Conservation (phyloP, 352 stramenopile species). For the Phytophthora pinifolia region DNA sequence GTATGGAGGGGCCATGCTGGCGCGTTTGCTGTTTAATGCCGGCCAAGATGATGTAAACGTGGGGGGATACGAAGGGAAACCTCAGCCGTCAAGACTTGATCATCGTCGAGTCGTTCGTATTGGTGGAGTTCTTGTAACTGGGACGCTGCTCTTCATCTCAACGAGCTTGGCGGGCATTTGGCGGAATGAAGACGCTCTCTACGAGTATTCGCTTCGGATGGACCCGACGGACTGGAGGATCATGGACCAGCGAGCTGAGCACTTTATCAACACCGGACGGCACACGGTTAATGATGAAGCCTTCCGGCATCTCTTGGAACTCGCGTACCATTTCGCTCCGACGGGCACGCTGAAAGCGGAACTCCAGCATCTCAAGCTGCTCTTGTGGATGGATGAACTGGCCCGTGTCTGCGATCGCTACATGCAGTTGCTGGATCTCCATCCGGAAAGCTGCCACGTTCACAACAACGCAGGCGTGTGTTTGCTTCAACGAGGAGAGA, state of each 20-base stretch:
- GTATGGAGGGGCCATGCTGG: conserved; percentile 29
- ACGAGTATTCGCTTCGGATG: conserved; percentile 31
- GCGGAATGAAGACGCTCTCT: conserved; percentile 40
- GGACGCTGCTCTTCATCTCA: conserved; percentile 27
- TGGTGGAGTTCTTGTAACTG: conserved; percentile 3
- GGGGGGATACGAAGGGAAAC: conserved; percentile 3
- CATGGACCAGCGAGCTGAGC: conserved; percentile 32
- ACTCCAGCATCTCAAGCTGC: conserved; percentile 26
- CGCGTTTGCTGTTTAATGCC: conserved; percentile 13
- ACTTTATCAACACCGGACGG: conserved; percentile 8
- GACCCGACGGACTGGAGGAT: conserved; percentile 60
- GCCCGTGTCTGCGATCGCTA: conserved; percentile 26
- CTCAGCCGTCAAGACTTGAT: conserved; percentile 1
- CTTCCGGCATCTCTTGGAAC: conserved; percentile 22
- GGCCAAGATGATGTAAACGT: background rate
- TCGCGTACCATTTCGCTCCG: conserved; percentile 29
- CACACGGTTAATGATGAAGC: conserved; percentile 12
- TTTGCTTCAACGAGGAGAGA: conserved; percentile 8
- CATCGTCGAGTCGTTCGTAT: background rate
- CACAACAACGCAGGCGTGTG: conserved; percentile 40
- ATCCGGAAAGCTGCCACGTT: conserved; percentile 23
- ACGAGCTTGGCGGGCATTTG: conserved; percentile 30
- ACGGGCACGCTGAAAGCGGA: conserved; percentile 29
- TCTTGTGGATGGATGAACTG: conserved; percentile 14
- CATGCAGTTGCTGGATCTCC: conserved; percentile 16